These are phyloP conservation scores for Stentor coeruleus DNA, from an alignment of 73 alveolate species.

Conservation along the genomic window DNA sequence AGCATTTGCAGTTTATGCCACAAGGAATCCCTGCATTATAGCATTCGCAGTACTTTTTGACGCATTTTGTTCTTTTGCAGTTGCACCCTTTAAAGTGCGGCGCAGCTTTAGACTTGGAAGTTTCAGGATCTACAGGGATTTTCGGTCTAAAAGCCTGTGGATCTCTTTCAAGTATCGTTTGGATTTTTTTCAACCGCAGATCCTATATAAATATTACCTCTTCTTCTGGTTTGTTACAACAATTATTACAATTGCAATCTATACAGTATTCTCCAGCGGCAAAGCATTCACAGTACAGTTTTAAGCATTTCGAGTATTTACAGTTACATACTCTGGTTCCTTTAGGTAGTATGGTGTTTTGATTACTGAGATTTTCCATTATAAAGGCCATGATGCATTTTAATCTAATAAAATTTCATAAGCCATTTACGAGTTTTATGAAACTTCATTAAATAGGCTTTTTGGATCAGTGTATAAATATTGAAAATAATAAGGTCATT, in stretches of 20 bases:
- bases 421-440: too few species aligned
- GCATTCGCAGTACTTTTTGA: slow-evolving; percentile 92
- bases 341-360: background rate
- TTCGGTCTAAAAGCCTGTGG: slow-evolving; percentile 70
- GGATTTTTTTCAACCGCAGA: slow-evolving; percentile 27
- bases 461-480: too few species aligned
- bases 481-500: too few species aligned
- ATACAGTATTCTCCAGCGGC: slow-evolving; percentile 60
- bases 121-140: slow-evolving; percentile 11
- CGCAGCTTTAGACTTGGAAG: slow-evolving; percentile 1
- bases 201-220: slow-evolving; percentile 31
- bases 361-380: background rate
- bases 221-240: slow-evolving; percentile 57
- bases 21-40: slow-evolving; percentile 75
- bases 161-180: slow-evolving; percentile 45
- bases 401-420: too few species aligned
- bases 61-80: slow-evolving; percentile 86
- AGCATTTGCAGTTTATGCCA: slow-evolving; percentile 78
- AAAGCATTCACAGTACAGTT: slow-evolving; percentile 78
- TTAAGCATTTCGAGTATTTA: slow-evolving; percentile 64
- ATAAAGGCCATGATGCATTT: too few species aligned
- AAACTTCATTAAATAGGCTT: too few species aligned
- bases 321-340: slow-evolving; percentile 55
- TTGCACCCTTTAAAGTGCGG: slow-evolving; percentile 76
- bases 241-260: slow-evolving; percentile 63